Base-by-base conservation (phyloP, 495 filamentous ascomycete genomes). In the Trichoderma erinaceum region DNA sequence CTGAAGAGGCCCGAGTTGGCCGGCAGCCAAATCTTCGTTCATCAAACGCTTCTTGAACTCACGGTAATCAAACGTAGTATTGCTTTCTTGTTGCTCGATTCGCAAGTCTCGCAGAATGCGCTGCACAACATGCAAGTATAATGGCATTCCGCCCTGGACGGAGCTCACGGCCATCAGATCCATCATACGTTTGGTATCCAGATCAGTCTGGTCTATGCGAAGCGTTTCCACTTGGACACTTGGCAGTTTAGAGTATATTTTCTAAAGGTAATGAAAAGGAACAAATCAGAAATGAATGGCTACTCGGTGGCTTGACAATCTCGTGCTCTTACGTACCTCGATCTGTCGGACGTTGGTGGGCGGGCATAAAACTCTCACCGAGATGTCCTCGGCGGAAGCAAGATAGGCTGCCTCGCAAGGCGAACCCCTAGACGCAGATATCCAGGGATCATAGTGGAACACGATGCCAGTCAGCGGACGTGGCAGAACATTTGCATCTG, bases 361-460 rank as follows among this genome's bases (percentile, higher is more conserved):
- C 8, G 89, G 81, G 32, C 88, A 89, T 0, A 93, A 74, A 0
- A 93, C 84, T 18, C 80, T 80, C 3, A 91, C 87, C 8, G 81
- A 80, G 66, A 90, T 82, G 16, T 77, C 75, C 0, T 76, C 67
- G 69, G 82, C 71, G 1, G 86, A 85, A 18, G 85, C 82, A 0
- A 93, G 77, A 70, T 83, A 91, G 0, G 89, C 90, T 0, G 84
- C 88, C 71, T 93, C 90, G 69, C 89, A 92, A 0, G 85, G 80
- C 2, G 81, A 80, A 44, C 80, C 80, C n/a, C 79, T 75, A n/a
- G 72, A 72, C 50, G 83, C 82, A 2, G 84, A 81, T 6, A 79
- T 85, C 70, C 86, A 88, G 0, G 82, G 82, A 70, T 89, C 88
- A 70, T 87, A 91, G 67, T 90, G 88, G 68, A 91, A 92, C 6